Conservation (phyloP, 805 yeast genomes). For the Wickerhamiella qilinensis region DNA sequence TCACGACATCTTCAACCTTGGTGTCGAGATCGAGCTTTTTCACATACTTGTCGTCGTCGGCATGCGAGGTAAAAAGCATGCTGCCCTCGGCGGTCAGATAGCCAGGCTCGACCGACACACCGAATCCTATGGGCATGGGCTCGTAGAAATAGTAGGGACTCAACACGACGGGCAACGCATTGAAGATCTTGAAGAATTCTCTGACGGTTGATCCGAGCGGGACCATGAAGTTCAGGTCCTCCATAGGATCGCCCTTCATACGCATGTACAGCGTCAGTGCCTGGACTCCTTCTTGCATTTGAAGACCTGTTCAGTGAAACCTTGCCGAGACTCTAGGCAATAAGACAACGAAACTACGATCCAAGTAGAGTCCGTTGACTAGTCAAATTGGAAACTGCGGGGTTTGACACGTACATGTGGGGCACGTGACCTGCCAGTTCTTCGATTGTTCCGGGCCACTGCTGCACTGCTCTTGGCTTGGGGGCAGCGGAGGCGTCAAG, state of each 20-base stretch:
- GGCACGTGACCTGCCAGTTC: too few species aligned
- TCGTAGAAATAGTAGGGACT: slow-evolving; percentile 68
- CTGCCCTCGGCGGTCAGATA: slow-evolving; percentile 74
- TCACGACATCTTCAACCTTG: slow-evolving; percentile 39
- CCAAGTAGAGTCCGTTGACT: too few species aligned
- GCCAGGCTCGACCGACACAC: slow-evolving; percentile 55
- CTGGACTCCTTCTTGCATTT: background rate
- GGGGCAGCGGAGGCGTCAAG: too few species aligned
- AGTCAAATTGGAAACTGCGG: too few species aligned
- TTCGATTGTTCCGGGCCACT: too few species aligned
- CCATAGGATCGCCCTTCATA: slow-evolving; percentile 68
- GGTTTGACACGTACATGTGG: too few species aligned
- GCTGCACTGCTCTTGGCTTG: too few species aligned
- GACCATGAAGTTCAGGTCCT: slow-evolving; percentile 81
- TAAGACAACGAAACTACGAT: background rate
- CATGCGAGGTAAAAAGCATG: slow-evolving; percentile 46
- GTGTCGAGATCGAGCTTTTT: slow-evolving; percentile 32
- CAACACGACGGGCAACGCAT: slow-evolving; percentile 51
- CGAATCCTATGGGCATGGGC: slow-evolving; percentile 46
- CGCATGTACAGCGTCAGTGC: slow-evolving; percentile 55
- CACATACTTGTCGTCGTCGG: slow-evolving; percentile 32
- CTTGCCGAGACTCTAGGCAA: background rate
- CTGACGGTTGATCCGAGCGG: slow-evolving; percentile 38
- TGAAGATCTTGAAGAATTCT: slow-evolving; percentile 45
- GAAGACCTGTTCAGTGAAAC: background rate